These are phyloP conservation scores for Wickerhamomyces canadensis DNA, from an alignment of 805 yeast species.

Conservation along the genomic window DNA sequence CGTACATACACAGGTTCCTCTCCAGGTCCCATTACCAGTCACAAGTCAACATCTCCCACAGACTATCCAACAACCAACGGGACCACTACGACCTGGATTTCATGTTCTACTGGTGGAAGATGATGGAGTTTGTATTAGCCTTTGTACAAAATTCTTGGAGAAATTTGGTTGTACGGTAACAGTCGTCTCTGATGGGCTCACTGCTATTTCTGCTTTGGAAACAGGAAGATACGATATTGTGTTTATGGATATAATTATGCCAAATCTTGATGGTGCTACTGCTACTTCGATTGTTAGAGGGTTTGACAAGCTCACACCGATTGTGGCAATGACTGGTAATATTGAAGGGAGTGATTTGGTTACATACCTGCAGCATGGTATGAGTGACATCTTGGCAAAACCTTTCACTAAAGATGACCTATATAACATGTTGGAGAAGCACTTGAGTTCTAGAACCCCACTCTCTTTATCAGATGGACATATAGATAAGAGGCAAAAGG, in stretches of 20 bases:
- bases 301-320: constrained; percentile 81
- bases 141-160: constrained; percentile 75
- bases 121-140: constrained; percentile 74
- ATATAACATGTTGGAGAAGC: constrained; percentile 71
- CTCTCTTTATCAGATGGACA: constrained; percentile 20
- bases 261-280: constrained; percentile 81
- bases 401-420: constrained; percentile 90
- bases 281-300: constrained; percentile 86
- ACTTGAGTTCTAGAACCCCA: constrained; percentile 47
- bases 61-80: too few species aligned
- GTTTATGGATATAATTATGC: constrained; percentile 87
- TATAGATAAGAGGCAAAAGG: constrained; percentile 22
- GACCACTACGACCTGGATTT: constrained; percentile 41
- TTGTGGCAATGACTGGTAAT: constrained; percentile 92
- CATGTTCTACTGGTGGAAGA: constrained; percentile 77
- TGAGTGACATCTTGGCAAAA: constrained; percentile 88
- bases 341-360: constrained; percentile 78
- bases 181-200: constrained; percentile 86
- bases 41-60: constrained; percentile 11
- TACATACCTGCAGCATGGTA: constrained; percentile 78
- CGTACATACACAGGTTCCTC: not conserved
- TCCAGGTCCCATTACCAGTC: not conserved
- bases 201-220: constrained; percentile 75
- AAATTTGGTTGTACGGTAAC: constrained; percentile 92
- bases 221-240: constrained; percentile 70